Evolutionary conservation across 2,329 filamentous ascomycete genomes (phyloP).

Genomic region (Colletotrichum acutatum): DNA sequence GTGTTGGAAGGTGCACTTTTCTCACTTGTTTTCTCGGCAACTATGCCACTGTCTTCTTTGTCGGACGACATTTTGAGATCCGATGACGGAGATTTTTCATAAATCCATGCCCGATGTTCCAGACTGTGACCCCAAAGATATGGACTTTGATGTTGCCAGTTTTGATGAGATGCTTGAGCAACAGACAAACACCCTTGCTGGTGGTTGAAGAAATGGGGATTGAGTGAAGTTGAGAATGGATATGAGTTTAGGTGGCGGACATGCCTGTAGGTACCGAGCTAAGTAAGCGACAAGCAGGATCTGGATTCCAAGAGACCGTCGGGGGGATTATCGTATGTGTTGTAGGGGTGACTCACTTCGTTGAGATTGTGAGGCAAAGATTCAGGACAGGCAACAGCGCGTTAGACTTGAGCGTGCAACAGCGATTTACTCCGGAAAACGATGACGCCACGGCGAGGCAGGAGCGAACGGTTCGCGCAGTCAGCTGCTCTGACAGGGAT

Average conservation of each 20-base stretch:
- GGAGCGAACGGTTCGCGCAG: constrained; percentile 23
- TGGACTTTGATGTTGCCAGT: background rate
- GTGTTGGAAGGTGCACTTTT: background rate
- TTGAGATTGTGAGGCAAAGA: background rate
- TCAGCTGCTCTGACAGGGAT: constrained; percentile 29
- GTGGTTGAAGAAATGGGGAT: background rate
- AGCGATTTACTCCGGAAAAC: constrained; percentile 1
- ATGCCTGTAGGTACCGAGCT: background rate
- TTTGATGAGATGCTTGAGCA: background rate
- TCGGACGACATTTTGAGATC: background rate
- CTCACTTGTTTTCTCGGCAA: background rate
- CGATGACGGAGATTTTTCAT: background rate
- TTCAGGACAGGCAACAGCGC: constrained; percentile 4
- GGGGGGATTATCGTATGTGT: background rate
- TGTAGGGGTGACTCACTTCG: background rate
- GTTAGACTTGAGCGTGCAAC: background rate
- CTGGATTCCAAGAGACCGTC: background rate
- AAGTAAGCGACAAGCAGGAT: background rate
- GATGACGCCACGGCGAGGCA: constrained; percentile 33
- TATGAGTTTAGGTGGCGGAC: background rate
- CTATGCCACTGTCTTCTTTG: background rate
- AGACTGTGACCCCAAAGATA: too few relatives aligned
- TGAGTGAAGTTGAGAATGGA: too few relatives aligned
- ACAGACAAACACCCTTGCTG: background rate
- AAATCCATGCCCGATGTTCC: background rate